Conservation (phyloP, 768 basidiomycete species). For the Boletus subparvulus region DNA sequence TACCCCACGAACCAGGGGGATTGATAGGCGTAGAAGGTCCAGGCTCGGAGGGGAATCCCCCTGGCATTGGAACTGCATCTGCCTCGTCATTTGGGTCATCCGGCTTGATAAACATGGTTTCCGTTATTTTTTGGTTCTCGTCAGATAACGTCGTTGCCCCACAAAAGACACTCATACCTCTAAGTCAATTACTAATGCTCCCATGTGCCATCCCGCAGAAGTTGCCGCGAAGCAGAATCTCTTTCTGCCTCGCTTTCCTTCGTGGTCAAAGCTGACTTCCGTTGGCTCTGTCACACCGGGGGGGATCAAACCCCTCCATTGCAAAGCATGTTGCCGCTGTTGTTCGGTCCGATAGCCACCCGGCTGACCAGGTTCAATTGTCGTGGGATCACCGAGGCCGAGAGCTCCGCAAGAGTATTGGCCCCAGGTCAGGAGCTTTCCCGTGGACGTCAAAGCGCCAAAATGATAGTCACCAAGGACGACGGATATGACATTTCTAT, state of each 20-base stretch:
- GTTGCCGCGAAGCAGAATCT: constrained; percentile 79
- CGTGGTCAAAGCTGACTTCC: constrained; percentile 70
- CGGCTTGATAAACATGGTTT: constrained; percentile 16
- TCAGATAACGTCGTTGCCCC: background rate
- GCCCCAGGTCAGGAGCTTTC: constrained; percentile 83
- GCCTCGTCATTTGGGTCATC: constrained; percentile 40
- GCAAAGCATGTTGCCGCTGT: constrained; percentile 32
- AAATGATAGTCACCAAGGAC: constrained; percentile 92
- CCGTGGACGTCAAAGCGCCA: constrained; percentile 76
- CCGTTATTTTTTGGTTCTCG: background rate
- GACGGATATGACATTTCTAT: constrained; percentile 78
- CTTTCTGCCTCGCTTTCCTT: constrained; percentile 46
- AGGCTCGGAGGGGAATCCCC: constrained; percentile 30
- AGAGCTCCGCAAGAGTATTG: constrained; percentile 74
- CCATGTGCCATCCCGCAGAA: constrained; percentile 90
- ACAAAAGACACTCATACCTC: constrained; percentile 45
- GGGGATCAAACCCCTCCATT: constrained; percentile 19
- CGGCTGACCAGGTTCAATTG: constrained; percentile 51
- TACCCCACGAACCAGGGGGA: constrained; percentile 15
- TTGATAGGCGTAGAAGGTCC: constrained; percentile 14
- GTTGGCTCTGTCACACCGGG: constrained; percentile 58
- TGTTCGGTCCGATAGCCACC: constrained; percentile 54
- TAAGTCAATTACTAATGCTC: constrained; percentile 83
- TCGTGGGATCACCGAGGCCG: constrained; percentile 76
- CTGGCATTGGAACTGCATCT: constrained; percentile 30